Evolutionary conservation across 176 grass and related monocot species (phyloP).

Genomic region (Zizania latifolia): DNA sequence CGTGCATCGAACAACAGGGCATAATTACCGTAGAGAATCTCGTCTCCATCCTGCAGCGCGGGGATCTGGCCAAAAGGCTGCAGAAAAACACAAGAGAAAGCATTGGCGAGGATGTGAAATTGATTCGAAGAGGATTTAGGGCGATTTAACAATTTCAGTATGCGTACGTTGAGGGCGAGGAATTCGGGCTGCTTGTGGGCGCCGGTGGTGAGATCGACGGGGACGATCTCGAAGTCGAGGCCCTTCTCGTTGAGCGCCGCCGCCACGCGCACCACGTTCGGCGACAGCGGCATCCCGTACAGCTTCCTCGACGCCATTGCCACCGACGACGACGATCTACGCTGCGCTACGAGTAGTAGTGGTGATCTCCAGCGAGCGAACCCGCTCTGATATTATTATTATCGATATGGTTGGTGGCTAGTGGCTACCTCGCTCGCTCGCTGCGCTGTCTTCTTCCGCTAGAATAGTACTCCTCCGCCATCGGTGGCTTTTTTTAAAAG

Average conservation of each 20-base stretch:
- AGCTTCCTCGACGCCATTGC: conserved; percentile 59
- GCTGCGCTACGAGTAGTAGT: no score
- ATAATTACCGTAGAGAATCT: conserved; percentile 68
- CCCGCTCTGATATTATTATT: no score
- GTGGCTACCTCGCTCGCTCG: no score
- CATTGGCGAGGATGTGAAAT: not conserved
- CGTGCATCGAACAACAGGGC: no score
- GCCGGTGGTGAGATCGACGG: conserved; percentile 67
- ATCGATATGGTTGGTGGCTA: no score
- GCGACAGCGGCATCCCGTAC: conserved; percentile 53
- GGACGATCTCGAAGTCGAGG: conserved; percentile 60
- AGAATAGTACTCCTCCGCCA: no score
- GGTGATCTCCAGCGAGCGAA: no score
- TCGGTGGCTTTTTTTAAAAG: no score
- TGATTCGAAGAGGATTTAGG: not conserved
- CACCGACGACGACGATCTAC: no score
- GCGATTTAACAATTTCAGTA: no score
- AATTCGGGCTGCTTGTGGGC: conserved; percentile 78
- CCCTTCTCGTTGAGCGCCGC: conserved; percentile 69
- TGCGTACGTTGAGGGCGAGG: conserved; percentile 68
- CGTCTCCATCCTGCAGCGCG: conserved; percentile 56
- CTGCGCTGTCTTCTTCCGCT: no score
- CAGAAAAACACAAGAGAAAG: no score
- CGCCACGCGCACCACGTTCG: conserved; percentile 47
- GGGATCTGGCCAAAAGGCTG: conserved; percentile 97